Conservation (phyloP, 2,329 filamentous ascomycete species). For the Pseudocercospora ulei region DNA sequence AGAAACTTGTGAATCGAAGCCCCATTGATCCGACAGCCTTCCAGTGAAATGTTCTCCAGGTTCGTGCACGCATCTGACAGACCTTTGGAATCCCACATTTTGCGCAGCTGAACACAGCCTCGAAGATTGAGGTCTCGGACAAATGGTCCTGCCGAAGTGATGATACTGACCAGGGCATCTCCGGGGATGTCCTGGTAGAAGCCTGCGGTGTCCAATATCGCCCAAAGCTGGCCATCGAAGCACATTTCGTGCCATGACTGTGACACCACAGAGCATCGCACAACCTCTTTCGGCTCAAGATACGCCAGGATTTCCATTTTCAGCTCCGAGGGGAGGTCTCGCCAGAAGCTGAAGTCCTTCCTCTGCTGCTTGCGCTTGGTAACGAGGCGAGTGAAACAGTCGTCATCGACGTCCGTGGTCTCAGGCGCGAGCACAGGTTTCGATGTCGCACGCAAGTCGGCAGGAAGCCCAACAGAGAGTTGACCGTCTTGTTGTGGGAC, state of each 20-base stretch:
- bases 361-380: conserved; percentile 28
- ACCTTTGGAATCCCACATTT: conserved; percentile 65
- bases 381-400: conserved; percentile 40
- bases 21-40: conserved; percentile 79
- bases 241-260: conserved; percentile 71
- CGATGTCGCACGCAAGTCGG: conserved; percentile 49
- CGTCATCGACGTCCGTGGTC: conserved; percentile 36
- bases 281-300: conserved; percentile 68
- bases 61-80: conserved; percentile 80
- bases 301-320: conserved; percentile 67
- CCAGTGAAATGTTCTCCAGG: conserved; percentile 74
- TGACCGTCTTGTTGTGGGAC: conserved; percentile 44
- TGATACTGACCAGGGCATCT: conserved; percentile 72
- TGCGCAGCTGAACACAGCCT: conserved; percentile 79
- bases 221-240: conserved; percentile 93
- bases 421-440: conserved; percentile 27
- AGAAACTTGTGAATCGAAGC: conserved; percentile 68
- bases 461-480: conserved; percentile 54
- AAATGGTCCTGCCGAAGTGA: conserved; percentile 76
- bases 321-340: conserved; percentile 69
- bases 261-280: conserved; percentile 66
- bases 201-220: conserved; percentile 60
- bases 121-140: conserved; percentile 81
- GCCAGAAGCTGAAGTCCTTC: conserved; percentile 61
- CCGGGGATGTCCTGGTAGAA: conserved; percentile 84